Evolutionary conservation across 2,329 filamentous ascomycete species (phyloP).

Genomic region (Epichloe sibirici): DNA sequence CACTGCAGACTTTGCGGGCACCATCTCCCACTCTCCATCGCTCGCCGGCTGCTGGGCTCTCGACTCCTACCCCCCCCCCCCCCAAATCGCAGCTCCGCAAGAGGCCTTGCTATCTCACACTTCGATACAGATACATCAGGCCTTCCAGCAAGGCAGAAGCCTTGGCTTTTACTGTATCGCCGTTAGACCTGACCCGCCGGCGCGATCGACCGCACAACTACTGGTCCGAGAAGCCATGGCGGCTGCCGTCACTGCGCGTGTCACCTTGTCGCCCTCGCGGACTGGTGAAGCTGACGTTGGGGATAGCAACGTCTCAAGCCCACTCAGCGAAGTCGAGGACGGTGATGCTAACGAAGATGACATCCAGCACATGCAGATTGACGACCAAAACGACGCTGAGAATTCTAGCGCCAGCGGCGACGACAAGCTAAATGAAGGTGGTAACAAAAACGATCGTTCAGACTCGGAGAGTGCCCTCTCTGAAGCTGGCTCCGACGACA

Average conservation of each 20-base stretch:
- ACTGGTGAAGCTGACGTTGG: constrained; percentile 34
- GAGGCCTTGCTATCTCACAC: neutral
- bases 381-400: constrained; percentile 22
- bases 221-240: constrained; percentile 30
- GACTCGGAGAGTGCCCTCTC: constrained; percentile 44
- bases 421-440: constrained; percentile 10
- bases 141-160: neutral
- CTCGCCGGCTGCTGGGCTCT: neutral
- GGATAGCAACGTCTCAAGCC: constrained; percentile 72
- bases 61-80: neutral
- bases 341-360: constrained; percentile 59
- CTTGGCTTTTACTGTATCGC: neutral
- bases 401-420: constrained; percentile 16
- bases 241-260: constrained; percentile 37
- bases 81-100: neutral
- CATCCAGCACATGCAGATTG: constrained; percentile 44
- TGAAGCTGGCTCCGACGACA: constrained; percentile 32
- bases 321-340: constrained; percentile 84
- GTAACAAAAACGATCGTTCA: constrained; percentile 20
- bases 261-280: constrained; percentile 32
- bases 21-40: neutral
- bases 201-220: constrained; percentile 9
- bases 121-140: neutral
- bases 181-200: neutral
- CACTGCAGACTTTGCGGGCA: constrained; percentile 4